phyloP scores from a whole-genome alignment of 2,329 filamentous ascomycete genomes.

The Dactylellina leptospora region DNA sequence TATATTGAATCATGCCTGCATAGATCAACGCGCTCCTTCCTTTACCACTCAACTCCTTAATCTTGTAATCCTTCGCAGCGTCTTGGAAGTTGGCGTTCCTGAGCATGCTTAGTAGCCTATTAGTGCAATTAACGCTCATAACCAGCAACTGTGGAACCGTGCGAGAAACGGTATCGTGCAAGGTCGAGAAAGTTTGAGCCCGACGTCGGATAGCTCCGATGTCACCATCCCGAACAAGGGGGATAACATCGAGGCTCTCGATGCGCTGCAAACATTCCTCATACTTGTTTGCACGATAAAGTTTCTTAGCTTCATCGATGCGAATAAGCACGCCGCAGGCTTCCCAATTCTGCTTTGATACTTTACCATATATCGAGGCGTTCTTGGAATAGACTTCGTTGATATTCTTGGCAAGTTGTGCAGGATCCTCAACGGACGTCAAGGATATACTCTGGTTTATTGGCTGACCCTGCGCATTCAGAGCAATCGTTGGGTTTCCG shows the following conservation, averaged over 20 bases:
- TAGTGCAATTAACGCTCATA: conserved; percentile 91
- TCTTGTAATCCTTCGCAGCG: conserved; percentile 55
- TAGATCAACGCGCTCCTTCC: conserved; percentile 57
- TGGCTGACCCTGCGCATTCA: conserved; percentile 57
- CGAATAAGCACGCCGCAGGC: conserved; percentile 69
- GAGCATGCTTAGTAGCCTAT: conserved; percentile 77
- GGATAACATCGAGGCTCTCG: conserved; percentile 77
- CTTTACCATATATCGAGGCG: conserved; percentile 69
- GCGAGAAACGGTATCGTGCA: conserved; percentile 82
- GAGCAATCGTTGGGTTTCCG: conserved; percentile 65
- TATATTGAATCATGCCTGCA: conserved; percentile 58
- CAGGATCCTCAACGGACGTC: conserved; percentile 73
- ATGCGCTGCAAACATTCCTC: conserved; percentile 74
- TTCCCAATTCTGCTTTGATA: conserved; percentile 68
- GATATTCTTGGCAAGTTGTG: conserved; percentile 71
- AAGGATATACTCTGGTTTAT: conserved; percentile 66
- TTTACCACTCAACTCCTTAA: conserved; percentile 55
- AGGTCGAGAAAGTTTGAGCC: conserved; percentile 79
- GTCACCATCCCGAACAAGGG: conserved; percentile 77
- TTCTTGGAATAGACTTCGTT: conserved; percentile 70
- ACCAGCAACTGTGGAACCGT: conserved; percentile 91
- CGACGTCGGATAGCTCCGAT: conserved; percentile 79
- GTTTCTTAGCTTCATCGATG: conserved; percentile 69
- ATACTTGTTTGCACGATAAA: conserved; percentile 69
- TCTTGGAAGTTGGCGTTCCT: conserved; percentile 73